Evolutionary conservation across 1,284 basidiomycete genomes (phyloP).

Genomic region (Neonothopanus nambi): DNA sequence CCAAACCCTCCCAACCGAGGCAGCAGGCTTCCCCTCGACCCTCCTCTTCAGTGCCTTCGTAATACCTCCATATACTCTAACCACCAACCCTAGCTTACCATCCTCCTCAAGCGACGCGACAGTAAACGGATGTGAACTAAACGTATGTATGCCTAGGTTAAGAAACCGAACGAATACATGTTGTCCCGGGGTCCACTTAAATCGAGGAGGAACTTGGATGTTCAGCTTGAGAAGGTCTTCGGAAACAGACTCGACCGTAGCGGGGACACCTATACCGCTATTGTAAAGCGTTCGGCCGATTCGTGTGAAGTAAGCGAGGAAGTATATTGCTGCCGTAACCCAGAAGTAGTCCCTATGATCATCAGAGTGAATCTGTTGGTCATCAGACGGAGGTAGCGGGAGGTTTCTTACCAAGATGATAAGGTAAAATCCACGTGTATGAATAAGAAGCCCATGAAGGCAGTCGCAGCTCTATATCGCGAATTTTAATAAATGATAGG

Average conservation of each 20-base stretch:
- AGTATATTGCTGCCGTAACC: constrained; percentile 36
- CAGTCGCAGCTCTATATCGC: constrained; percentile 23
- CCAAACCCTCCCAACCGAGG: constrained; percentile 27
- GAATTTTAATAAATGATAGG: too few species aligned
- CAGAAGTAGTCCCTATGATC: constrained; percentile 37
- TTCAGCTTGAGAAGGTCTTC: constrained; percentile 32
- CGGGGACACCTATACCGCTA: constrained; percentile 27
- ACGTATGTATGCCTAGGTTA: constrained; percentile 23
- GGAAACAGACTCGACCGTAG: constrained; percentile 31
- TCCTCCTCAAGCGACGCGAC: constrained; percentile 30
- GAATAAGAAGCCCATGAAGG: constrained; percentile 37
- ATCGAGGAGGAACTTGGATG: constrained; percentile 25
- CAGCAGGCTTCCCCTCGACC: constrained; percentile 17
- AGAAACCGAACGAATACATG: constrained; percentile 43
- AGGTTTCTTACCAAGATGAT: constrained; percentile 27
- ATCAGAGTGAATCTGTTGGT: neutral
- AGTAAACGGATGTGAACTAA: constrained; percentile 43
- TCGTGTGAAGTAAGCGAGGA: constrained; percentile 31
- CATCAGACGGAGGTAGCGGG: neutral
- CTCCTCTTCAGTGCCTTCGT: constrained; percentile 26
- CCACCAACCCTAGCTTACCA: constrained; percentile 26
- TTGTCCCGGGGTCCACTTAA: constrained; percentile 41
- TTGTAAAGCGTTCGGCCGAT: constrained; percentile 32
- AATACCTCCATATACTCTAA: constrained; percentile 32
- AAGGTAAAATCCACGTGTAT: constrained; percentile 36